phyloP scores from a whole-genome alignment of 306 rosid species.

The Senna siamea region DNA sequence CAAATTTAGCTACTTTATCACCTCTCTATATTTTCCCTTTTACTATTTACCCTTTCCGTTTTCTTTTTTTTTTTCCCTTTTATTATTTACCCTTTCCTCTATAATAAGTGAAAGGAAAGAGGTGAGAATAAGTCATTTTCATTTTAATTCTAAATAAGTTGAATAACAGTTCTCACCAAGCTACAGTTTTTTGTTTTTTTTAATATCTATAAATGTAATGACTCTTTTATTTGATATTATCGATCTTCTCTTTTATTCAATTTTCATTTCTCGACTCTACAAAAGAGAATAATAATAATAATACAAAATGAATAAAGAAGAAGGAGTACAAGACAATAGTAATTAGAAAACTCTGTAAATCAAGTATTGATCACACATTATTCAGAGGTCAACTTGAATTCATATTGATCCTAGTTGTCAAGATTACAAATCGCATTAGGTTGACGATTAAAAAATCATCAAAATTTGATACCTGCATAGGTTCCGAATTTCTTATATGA shows the following conservation, averaged over 20 bases:
- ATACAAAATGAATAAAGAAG: too few species aligned
- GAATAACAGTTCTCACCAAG: not conserved
- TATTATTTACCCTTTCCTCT: not conserved
- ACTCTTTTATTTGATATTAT: too few species aligned
- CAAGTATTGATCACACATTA: too few species aligned
- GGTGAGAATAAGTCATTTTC: not conserved
- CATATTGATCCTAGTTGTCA: slow-evolving; percentile 37
- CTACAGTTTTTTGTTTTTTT: too few species aligned
- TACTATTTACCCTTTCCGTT: not conserved
- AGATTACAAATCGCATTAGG: slow-evolving; percentile 29
- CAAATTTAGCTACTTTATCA: slow-evolving; percentile 12
- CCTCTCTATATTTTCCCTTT: not conserved
- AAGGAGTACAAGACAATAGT: too few species aligned
- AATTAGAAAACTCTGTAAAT: too few species aligned
- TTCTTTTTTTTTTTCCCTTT: too few species aligned
- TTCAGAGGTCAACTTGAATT: slow-evolving; percentile 27
- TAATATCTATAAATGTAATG: too few species aligned
- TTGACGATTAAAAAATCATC: slow-evolving; percentile 38
- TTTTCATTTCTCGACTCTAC: too few species aligned
- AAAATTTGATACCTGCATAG: slow-evolving; percentile 36
- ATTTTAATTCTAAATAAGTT: not conserved
- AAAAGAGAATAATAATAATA: too few species aligned
- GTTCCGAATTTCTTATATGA: slow-evolving; percentile 30
- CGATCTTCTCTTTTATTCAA: too few species aligned
- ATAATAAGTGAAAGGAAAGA: not conserved